phyloP scores from a whole-genome alignment of 208 protist genomes.

The Wallacemonas sp. region DNA sequence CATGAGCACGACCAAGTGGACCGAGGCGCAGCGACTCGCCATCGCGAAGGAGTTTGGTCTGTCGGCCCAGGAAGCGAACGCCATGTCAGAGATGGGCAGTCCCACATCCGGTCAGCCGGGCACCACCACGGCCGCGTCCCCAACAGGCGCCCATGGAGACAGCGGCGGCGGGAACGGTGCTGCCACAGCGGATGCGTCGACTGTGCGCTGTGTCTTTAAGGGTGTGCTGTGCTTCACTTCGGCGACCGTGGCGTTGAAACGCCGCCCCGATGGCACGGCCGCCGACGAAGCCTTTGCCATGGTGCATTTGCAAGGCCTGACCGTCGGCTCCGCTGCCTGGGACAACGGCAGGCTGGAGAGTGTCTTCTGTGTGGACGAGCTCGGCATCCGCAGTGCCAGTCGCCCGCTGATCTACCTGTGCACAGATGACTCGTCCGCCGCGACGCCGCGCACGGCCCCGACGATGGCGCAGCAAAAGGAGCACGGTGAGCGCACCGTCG shows the following conservation, averaged over 20 bases:
- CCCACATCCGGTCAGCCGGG: background rate
- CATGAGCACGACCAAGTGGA: slow-evolving; percentile 55
- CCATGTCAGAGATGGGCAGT: slow-evolving; percentile 23
- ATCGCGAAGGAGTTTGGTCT: slow-evolving; percentile 75
- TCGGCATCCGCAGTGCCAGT: background rate
- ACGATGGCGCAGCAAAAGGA: background rate
- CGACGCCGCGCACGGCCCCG: background rate
- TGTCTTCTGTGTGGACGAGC: slow-evolving; percentile 12
- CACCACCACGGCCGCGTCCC: background rate
- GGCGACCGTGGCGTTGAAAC: background rate
- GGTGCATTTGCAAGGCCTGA: slow-evolving; percentile 1
- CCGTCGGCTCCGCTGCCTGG: background rate
- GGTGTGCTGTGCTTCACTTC: slow-evolving; percentile 6
- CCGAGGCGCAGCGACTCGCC: slow-evolving; percentile 51
- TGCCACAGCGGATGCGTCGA: background rate
- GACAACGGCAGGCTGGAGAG: slow-evolving; percentile 2
- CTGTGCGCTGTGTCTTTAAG: background rate
- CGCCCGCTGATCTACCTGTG: slow-evolving; percentile 4
- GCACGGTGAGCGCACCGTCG: slow-evolving; percentile 1
- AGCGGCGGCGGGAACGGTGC: no score
- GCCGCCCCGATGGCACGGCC: background rate
- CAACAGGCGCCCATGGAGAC: background rate
- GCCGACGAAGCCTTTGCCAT: background rate
- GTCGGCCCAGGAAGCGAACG: slow-evolving; percentile 43
- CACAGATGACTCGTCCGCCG: background rate